A percentile compares a stretch with the other conserved stretches of the same genome.
Evolutionary conservation across 2,329 filamentous ascomycete genomes (phyloP).

Genomic region (Clonostachys rhizophaga): DNA sequence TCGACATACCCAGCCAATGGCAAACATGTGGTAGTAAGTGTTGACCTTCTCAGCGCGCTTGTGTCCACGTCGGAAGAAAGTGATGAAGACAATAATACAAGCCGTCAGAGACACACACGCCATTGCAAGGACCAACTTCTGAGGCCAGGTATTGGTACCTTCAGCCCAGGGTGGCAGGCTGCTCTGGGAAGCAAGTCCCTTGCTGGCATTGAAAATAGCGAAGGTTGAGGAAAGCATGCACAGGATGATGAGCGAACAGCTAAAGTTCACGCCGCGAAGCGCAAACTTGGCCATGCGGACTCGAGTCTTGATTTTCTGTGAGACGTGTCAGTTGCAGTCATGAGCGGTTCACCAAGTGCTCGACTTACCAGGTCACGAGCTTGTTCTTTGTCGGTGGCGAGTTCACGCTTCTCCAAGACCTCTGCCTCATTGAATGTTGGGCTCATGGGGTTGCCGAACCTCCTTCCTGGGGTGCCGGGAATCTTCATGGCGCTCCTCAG

Average conservation of each 20-base stretch:
- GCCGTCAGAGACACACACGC: conserved; percentile 76
- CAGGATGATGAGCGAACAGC: conserved; percentile 91
- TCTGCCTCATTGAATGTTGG: conserved; percentile 89
- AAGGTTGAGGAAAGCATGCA: conserved; percentile 87
- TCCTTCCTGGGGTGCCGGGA: conserved; percentile 74
- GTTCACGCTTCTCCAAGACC: conserved; percentile 79
- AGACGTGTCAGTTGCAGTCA: conserved; percentile 14
- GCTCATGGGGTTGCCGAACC: conserved; percentile 73
- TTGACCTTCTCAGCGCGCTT: conserved; percentile 84
- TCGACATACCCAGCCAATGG: conserved; percentile 64
- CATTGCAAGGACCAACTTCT: conserved; percentile 76
- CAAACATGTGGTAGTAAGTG: conserved; percentile 93
- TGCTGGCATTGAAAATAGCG: conserved; percentile 88
- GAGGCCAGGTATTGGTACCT: conserved; percentile 81
- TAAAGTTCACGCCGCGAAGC: conserved; percentile 93
- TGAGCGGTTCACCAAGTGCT: background rate
- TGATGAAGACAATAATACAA: conserved; percentile 75
- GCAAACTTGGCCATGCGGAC: conserved; percentile 93
- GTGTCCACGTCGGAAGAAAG: conserved; percentile 87
- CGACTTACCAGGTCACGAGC: conserved; percentile 75
- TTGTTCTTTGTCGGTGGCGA: conserved; percentile 79
- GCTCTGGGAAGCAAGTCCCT: conserved; percentile 67
- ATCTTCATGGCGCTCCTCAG: conserved; percentile 88
- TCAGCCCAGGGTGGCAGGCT: conserved; percentile 80
- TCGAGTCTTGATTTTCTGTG: conserved; percentile 83